These are phyloP conservation scores for Agroathelia rolfsii DNA, from an alignment of 1,284 basidiomycete genomes.

Conservation along the genomic window DNA sequence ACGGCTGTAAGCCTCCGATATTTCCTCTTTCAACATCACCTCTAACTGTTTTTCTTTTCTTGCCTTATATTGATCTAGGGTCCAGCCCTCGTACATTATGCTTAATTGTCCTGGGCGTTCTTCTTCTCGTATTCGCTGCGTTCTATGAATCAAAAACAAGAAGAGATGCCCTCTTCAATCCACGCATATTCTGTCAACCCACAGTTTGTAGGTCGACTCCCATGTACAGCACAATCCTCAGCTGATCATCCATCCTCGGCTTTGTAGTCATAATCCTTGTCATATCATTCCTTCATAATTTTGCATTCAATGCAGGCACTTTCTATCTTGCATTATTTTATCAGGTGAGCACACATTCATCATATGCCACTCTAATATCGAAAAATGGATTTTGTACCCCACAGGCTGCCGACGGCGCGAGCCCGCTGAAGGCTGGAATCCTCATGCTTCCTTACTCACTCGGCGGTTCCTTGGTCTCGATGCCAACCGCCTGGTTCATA, in stretches of 20 bases:
- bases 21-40: conserved; percentile 5
- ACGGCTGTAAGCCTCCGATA: conserved; percentile 46
- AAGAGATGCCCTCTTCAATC: conserved; percentile 64
- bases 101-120: conserved; percentile 45
- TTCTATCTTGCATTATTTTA: conserved; percentile 75
- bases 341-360: conserved; percentile 38
- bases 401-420: conserved; percentile 56
- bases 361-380: conserved; percentile 8
- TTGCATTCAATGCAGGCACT: conserved; percentile 72
- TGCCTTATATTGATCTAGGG: no score
- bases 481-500: conserved; percentile 73
- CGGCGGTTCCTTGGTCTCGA: conserved; percentile 68
- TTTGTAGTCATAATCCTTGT: conserved; percentile 50
- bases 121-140: conserved; percentile 44
- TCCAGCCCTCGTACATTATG: conserved; percentile 44
- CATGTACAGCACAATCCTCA: conserved; percentile 9
- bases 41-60: conserved; percentile 7
- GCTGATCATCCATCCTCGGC: conserved; percentile 14
- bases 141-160: conserved; percentile 56
- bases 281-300: conserved; percentile 68
- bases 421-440: conserved; percentile 59
- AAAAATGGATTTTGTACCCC: conserved; percentile 6
- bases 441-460: conserved; percentile 72
- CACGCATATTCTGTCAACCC: conserved; percentile 43
- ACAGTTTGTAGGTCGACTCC: conserved; percentile 40